Evolutionary conservation across 495 filamentous ascomycete species (phyloP).

Genomic region (Pyronema domesticum): DNA sequence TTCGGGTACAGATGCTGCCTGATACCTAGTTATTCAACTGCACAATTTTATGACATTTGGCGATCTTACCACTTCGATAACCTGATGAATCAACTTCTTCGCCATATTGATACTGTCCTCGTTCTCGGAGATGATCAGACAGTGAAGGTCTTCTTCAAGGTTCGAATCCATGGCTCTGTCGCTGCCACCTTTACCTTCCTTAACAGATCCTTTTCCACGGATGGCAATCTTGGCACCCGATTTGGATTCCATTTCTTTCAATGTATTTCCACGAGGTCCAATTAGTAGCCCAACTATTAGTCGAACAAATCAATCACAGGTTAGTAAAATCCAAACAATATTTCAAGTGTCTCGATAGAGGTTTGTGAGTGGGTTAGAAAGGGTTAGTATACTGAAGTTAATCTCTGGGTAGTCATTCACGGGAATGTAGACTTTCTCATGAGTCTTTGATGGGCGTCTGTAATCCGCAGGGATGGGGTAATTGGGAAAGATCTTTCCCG

Average conservation of each 20-base stretch:
- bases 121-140: conserved; percentile 96
- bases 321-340: conserved; percentile 44
- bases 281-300: conserved; percentile 99
- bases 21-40: conserved; percentile 20
- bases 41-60: neutral
- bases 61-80: conserved; percentile 81
- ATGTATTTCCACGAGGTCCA: conserved; percentile 95
- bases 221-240: conserved; percentile 97
- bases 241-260: conserved; percentile 98
- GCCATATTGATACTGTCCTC: conserved; percentile 98
- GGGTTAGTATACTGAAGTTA: conserved; percentile 99
- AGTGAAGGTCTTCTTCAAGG: conserved; percentile 98
- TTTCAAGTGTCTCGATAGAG: neutral
- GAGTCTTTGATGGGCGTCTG: conserved; percentile 93
- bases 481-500: conserved; percentile 95
- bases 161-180: conserved; percentile 98
- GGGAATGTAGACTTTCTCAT: conserved; percentile 99
- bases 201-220: conserved; percentile 96
- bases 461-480: conserved; percentile 96
- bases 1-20: conserved; percentile 97
- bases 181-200: conserved; percentile 97
- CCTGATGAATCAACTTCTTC: conserved; percentile 88
- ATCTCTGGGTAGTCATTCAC: conserved; percentile 99
- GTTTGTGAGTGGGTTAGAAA: conserved; percentile 17
- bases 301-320: conserved; percentile 43